Evolutionary conservation across 1,139 yeast genomes (phyloP).

Genomic region (Yamadazyma kanchanaburiensis): DNA sequence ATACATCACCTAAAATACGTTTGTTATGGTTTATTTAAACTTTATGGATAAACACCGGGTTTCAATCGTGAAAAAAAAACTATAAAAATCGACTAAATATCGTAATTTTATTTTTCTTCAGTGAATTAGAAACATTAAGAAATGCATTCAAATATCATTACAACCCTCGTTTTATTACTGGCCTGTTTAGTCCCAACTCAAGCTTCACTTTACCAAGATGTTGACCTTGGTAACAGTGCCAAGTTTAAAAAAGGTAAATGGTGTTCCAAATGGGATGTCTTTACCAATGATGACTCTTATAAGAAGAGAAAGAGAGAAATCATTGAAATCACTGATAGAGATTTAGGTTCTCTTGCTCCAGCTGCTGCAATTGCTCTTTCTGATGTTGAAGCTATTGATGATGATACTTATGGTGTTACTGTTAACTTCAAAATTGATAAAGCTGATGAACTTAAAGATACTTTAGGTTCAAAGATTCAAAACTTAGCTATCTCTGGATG

Average conservation of each 20-base stretch:
- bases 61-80: no score
- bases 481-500: slow-evolving; percentile 19
- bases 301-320: not conserved
- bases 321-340: slow-evolving; percentile 2
- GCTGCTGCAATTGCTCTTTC: slow-evolving; percentile 22
- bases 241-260: no score
- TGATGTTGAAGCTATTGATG: slow-evolving; percentile 16
- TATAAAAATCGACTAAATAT: no score
- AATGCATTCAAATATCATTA: slow-evolving; percentile 2
- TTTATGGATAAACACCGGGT: no score
- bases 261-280: slow-evolving; percentile 7
- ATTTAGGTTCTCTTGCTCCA: slow-evolving; percentile 12
- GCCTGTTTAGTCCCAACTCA: slow-evolving; percentile 3
- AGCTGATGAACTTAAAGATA: slow-evolving; percentile 13
- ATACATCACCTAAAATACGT: no score
- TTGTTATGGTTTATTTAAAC: no score
- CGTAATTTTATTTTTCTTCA: no score
- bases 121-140: not conserved
- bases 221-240: no score
- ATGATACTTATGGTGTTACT: slow-evolving; percentile 17
- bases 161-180: slow-evolving; percentile 5
- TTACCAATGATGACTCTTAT: not conserved
- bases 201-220: no score
- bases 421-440: slow-evolving; percentile 20
- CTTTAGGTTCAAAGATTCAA: slow-evolving; percentile 13